Percentiles rank a stretch among this genome's conserved stretches.
Conservation (phyloP, 2,329 filamentous ascomycete genomes). For the Chrysoporthe deuterocubensis region DNA sequence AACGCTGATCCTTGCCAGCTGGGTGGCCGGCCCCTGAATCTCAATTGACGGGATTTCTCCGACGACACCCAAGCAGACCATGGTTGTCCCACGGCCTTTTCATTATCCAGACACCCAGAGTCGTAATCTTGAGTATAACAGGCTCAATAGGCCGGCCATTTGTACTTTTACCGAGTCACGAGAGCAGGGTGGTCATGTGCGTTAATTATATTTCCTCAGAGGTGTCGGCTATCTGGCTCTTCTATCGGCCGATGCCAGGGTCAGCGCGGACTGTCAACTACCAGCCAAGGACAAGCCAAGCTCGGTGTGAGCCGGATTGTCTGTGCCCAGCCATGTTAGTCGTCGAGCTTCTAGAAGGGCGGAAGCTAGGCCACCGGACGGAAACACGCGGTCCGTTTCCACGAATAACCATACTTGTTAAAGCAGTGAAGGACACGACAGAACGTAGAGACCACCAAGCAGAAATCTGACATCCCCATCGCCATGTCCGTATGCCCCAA, state of each 20-base stretch:
- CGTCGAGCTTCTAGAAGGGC: not conserved
- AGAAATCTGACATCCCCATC: not conserved
- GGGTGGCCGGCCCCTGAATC: constrained; percentile 6
- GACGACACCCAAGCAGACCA: not conserved
- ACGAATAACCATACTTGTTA: not conserved
- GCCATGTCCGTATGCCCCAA: not conserved
- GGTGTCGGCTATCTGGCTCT: no score
- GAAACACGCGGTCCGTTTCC: not conserved
- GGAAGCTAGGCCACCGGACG: not conserved
- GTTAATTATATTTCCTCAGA: not conserved
- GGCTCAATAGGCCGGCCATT: no score
- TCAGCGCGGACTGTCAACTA: not conserved
- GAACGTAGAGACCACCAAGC: not conserved
- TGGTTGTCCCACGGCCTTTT: not conserved
- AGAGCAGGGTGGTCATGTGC: not conserved
- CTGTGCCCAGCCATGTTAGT: not conserved
- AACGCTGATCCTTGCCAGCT: constrained; percentile 11
- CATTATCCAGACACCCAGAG: no score
- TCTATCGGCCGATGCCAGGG: no score
- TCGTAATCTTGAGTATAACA: no score
- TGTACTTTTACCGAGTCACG: no score
- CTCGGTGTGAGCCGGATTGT: not conserved
- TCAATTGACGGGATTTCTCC: constrained; percentile 19
- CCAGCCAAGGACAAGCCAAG: not conserved
- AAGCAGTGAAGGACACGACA: not conserved